phyloP scores from a whole-genome alignment of 2,329 filamentous ascomycete species.

The Paecilomyces formosus region DNA sequence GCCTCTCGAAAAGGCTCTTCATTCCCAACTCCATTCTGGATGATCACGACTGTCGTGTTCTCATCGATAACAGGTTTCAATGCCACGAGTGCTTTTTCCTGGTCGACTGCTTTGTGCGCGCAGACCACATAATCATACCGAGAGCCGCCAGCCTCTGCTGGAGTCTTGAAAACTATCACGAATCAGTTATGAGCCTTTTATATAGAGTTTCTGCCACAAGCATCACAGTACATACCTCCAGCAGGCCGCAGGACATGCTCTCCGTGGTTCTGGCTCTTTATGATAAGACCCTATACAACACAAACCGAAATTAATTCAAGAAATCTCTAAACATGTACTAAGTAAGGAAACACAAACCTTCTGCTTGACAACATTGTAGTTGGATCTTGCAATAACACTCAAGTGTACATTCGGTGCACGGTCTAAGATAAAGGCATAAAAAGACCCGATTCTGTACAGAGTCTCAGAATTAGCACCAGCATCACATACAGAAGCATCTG shows the following conservation, averaged over 20 bases:
- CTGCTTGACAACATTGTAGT: slow-evolving; percentile 35
- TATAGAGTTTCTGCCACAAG: too few species aligned
- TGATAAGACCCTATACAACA: slow-evolving; percentile 29
- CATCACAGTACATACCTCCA: slow-evolving; percentile 21
- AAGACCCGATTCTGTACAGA: slow-evolving; percentile 45
- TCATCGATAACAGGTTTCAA: slow-evolving; percentile 28
- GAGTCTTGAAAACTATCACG: slow-evolving; percentile 29
- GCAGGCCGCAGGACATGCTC: slow-evolving; percentile 23
- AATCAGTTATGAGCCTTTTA: not conserved
- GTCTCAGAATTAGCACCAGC: not conserved
- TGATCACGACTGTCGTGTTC: slow-evolving; percentile 30
- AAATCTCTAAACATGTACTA: not conserved
- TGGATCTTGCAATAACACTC: slow-evolving; percentile 39
- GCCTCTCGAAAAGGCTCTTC: slow-evolving; percentile 30
- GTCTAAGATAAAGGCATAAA: slow-evolving; percentile 49
- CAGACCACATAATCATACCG: slow-evolving; percentile 32
- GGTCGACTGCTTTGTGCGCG: slow-evolving; percentile 36
- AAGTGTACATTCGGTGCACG: slow-evolving; percentile 33
- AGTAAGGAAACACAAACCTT: slow-evolving; percentile 19
- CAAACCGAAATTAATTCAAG: not conserved
- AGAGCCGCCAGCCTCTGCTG: slow-evolving; percentile 21
- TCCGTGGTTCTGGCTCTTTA: slow-evolving; percentile 37
- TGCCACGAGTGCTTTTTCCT: slow-evolving; percentile 29
- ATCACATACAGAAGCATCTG: not conserved
- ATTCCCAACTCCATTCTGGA: slow-evolving; percentile 36